These are phyloP conservation scores for Harrya chromipes DNA, from an alignment of 768 basidiomycete species.

Conservation along the genomic window DNA sequence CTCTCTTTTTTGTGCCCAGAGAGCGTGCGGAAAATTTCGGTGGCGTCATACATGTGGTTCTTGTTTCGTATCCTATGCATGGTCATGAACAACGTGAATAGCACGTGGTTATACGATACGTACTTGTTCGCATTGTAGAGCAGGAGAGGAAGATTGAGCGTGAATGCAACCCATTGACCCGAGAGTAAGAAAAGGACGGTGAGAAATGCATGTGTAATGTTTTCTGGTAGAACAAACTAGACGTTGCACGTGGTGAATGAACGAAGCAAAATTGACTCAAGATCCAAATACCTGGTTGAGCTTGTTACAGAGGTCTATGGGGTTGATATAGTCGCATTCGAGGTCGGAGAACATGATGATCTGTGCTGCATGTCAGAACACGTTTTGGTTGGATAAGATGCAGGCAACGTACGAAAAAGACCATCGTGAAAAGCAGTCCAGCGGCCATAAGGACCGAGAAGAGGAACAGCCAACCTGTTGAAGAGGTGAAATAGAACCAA, in stretches of 20 bases:
- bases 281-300: constrained; percentile 77
- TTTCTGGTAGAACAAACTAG: constrained; percentile 97
- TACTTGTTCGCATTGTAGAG: constrained; percentile 94
- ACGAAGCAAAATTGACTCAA: background rate
- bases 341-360: constrained; percentile 99
- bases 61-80: constrained; percentile 77
- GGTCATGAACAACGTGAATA: background rate
- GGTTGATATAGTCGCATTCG: constrained; percentile 99
- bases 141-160: constrained; percentile 86
- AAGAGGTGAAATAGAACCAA: background rate
- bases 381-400: background rate
- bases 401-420: constrained; percentile 85
- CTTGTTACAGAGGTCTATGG: constrained; percentile 99
- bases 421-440: constrained; percentile 95
- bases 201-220: constrained; percentile 91
- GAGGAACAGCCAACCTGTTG: constrained; percentile 92
- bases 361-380: constrained; percentile 39
- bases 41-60: constrained; percentile 98
- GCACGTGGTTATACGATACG: constrained; percentile 28
- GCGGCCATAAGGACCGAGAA: constrained; percentile 96
- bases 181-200: constrained; percentile 87
- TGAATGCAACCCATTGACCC: constrained; percentile 93
- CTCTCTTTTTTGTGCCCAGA: constrained; percentile 94
- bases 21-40: constrained; percentile 96
- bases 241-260: background rate